Evolutionary conservation across 768 basidiomycete genomes (phyloP), one percentile per base, ranked within the genome.

Genomic region (Leccinum sublutescens): DNA sequence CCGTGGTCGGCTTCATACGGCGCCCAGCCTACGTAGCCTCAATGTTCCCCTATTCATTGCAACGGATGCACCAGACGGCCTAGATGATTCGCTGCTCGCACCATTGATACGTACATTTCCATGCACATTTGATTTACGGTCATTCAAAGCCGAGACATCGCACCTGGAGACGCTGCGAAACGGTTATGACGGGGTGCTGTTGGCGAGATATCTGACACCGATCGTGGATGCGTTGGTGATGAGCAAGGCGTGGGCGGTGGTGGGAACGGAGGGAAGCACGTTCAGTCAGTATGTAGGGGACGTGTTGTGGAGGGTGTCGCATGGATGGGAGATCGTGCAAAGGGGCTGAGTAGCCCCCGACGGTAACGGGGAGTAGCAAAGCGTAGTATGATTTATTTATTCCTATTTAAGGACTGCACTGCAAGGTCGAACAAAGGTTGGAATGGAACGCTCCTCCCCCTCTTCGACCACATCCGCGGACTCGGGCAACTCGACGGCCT

Each of bases 221-320:
- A 82, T 91, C 58, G 64, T 93, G 33, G 90, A 92, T 67, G 88
- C 86, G 6, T 77, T 90, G 75, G 81, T 94, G 31, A 81, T 84
- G 15, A 82, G 82, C 3, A 78, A 78, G 54, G 87, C 85, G 0
- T 72, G 78, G 69, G 74, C 66, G 15, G 80, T 90, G 31, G 82
- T 86, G 0, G 89, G 88, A 2, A 93, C 90, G 12, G 81, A 84
- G 55, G 81, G 82, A 56, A 91, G 89, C 65, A 92, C 91, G 31
- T 93, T 91, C 64, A 88, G 87, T 69, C 73, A 77, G 55, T 93
- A 85, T 62, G 80, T 89, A 19, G 74, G 77, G 57, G 86, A 89
- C 58, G 82, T 89, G 25, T 66, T 92, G 61, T 89, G 88, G 86
- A 76, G 80, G 66, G 77, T 69, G 53, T 80, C 82, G 69, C 85